Base-by-base conservation (phyloP, 2,329 filamentous ascomycete genomes). In the Botrytis aclada region DNA sequence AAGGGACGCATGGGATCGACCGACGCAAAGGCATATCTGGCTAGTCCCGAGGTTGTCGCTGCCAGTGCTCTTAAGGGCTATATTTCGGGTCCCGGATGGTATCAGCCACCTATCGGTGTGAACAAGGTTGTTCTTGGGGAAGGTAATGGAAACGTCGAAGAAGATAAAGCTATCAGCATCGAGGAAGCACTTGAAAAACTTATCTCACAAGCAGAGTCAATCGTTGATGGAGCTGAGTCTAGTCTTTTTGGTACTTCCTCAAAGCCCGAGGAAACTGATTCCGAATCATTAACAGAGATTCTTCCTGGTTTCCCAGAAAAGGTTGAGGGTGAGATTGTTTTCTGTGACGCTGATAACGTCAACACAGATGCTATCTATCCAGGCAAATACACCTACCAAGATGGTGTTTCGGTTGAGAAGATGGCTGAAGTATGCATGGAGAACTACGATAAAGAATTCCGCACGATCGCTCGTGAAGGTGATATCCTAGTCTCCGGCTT, bases 341-440 rank as follows among this genome's bases (percentile, higher is more conserved):
- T 96, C 83, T 93, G 89, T 80, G 93, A 97, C 78, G 89, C 88
- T 0, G 92, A 94, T 81, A 97, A 97, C 83, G 89, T 98, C 81
- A 93, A 96, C 83, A 98, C 95, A 0, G 95, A 98, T 80, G 91
- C 88, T 71, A 97, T 98, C 81, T 98, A 98, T 82, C 92, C 94
- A 0, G 94, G 93, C 7, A 94, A 95, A 80, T 94, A 93, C 82
- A 98, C 95, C 0, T 98, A 98, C 83, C 93, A 97, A 80, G 95
- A 98, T 80, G 88, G 93, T 78, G 86, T 98, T 1, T 84, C 92
- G 0, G 85, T 83, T 0, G 91, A 93, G 74, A 89, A 89, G 72
- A 98, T 98, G 95, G 93, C 94, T 0, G 85, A 92, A 76, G 94
- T 95, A 0, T 95, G 92, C 82, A 98, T 98, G 94, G 88, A 92